Evolutionary conservation across 306 rosid genomes (phyloP), one percentile per base, ranked within the genome.

Genomic region (Cyamopsis tetragonoloba): DNA sequence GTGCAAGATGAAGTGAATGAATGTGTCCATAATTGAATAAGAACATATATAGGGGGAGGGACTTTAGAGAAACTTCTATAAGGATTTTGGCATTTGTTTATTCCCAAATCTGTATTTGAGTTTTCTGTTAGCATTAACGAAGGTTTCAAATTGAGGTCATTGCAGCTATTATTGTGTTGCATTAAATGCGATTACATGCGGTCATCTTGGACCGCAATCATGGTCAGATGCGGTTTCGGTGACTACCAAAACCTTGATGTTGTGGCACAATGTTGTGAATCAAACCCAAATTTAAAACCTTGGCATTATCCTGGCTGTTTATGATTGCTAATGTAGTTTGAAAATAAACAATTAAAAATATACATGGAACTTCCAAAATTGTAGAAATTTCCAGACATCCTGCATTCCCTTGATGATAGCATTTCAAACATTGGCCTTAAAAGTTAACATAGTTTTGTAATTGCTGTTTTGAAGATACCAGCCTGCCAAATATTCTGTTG

Each of bases 401-500:
- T 62, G 50, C 17, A 14, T 68, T 30, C n/a, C 24, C 27, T 39
- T 15, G 60, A 53, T 14, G 17, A 42, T 23, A 37, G 7, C 61
- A 51, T 50, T 76, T 19, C 7, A 35, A 37, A 35, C 61, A 32
- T 44, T 2, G 9, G 59, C 41, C 12, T 66, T 43, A 30, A n/a
- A 38, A 48, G 74, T 56, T 68, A 46, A 34, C 42, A 13, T 10
- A 39, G 37, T 64, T 42, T 54, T n/a, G 47, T 26, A 47, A 24
- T 32, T 35, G 18, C 10, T 5, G 3, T 20, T 41, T 7, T 37
- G 47, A 35, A 3, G 37, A 5, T 54, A 60, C 56, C 27, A 5
- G 47, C 43, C 49, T 53, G 43, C 67, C 71, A 30, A 60, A 67
- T 34, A 26, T 18, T 64, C 46, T 27, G 38, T 35, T 35, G 27